Base-by-base conservation (phyloP, 2,329 filamentous ascomycete species). In the Arachnomyces sp. region DNA sequence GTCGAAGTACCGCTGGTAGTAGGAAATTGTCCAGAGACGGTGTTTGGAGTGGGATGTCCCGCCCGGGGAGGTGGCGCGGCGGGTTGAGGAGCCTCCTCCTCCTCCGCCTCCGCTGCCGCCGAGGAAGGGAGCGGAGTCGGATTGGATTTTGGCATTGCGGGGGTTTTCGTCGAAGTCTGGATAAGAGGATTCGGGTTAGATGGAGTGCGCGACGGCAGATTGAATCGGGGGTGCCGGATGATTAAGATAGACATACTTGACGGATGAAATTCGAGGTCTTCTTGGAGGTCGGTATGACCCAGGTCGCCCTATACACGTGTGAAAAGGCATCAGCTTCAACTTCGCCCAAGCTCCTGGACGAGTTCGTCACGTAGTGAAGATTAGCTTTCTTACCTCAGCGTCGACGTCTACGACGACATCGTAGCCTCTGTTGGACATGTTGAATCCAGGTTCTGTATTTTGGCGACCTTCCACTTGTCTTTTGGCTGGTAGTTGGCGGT, bases 1-100 rank as follows among this genome's bases (percentile, higher is more conserved):
- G 59, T 98, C 92, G 68, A 98, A 98, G 77, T 92, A 96, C 68
- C 94, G 92, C 41, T 88, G 80, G 70, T 98, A 98, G 72, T 94
- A 98, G 43, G 80, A 79, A 47, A 96, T 72, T 34, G 81, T 81
- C 92, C 92, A 98, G 49, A 96, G 83, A 69, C 82, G 88, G 57
- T 85, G 85, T 68, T 96, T 96, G 45, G 77, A 74, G 20, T 25
- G 20, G 12, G 66, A 65, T n/a, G 57, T 60, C 39, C 58, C 58
- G 43, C 60, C 59, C 61, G 60, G 38, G 9, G 62, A 60, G 31
- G 62, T 54, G 48, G 64, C 64, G 47, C 66, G 61, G 39, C 63
- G 57, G 31, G 54, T 60, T 25, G 66, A 61, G 15, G 63, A 53
- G 34, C 59, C 54, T 47, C 60, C 49, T 5, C 60, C 49, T 5